A percentile compares a stretch with the other conserved stretches of the same genome.
phyloP scores from a whole-genome alignment of 2,329 filamentous ascomycete genomes.

The Tolypocladium endophyticum region DNA sequence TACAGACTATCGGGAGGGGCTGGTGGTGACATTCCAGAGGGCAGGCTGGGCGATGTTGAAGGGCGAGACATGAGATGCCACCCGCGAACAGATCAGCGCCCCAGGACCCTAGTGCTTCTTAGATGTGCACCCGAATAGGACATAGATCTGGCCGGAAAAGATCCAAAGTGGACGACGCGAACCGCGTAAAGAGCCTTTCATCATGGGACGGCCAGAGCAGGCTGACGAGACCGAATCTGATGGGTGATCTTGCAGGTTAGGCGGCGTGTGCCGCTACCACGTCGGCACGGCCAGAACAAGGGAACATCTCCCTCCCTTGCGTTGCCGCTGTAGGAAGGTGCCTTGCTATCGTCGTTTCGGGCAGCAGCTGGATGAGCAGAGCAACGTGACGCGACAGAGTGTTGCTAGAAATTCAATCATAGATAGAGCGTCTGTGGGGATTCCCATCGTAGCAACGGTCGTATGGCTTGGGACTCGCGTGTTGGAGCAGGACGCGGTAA shows the following conservation, averaged over 20 bases:
- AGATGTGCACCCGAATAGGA: background rate
- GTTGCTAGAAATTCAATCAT: background rate
- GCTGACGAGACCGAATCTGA: background rate
- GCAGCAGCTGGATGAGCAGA: background rate
- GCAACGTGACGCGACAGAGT: background rate
- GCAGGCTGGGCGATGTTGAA: background rate
- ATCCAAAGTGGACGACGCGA: background rate
- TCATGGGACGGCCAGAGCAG: background rate
- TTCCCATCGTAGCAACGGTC: background rate
- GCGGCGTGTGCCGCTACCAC: background rate
- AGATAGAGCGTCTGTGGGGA: background rate
- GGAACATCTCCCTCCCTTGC: background rate
- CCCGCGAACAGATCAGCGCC: background rate
- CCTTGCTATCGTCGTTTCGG: no score
- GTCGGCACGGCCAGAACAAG: background rate
- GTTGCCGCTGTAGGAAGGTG: background rate
- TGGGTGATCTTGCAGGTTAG: background rate
- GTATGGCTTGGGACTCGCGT: background rate
- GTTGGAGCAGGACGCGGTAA: background rate
- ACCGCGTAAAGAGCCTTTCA: background rate
- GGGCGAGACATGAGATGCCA: conserved; percentile 8
- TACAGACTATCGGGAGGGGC: background rate
- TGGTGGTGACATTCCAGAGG: conserved; percentile 8
- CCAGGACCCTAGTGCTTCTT: background rate
- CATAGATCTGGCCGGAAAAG: background rate